Base-by-base conservation (phyloP, 257 asterid genomes). In the Forsythia viridissima region DNA sequence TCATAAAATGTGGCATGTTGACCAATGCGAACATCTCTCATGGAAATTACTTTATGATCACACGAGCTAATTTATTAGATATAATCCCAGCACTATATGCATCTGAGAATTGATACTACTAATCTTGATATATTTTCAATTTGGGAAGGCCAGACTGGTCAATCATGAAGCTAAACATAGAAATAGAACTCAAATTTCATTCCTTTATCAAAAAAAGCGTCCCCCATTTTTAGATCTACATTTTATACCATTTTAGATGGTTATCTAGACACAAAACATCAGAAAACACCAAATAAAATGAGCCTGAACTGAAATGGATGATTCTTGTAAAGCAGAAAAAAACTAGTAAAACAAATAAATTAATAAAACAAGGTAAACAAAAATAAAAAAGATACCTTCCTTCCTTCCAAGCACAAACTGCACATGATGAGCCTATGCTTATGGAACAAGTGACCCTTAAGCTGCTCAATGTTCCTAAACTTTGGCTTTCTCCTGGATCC, bases 321-420 rank as follows among this genome's bases (percentile, higher is more conserved):
- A 80, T 46, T 59, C 68, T 71, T 61, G 5, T 63, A 24, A 69
- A 37, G 43, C 57, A 73, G 69, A 11, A 79, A 16, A 71, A n/a
- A 57, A 40, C 11, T 55, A 71, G 52, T 51, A 44, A 75, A 43
- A 51, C 21, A 43, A 39, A 1, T 20, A 74, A 30, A 76, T 67
- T 24, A 30, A 77, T 42, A 24, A 41, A 57, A 36, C 37, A 46
- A 20, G 75, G 44, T 10, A 21, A 63, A 63, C 21, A 37, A 63
- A 63, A 16, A 24, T 52, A 8, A 46, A 43, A 80, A 84, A 10
- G 48, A 8, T 52, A 93, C 99, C 99, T 96, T 96, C 48, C 98
- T 88, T 80, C 98, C 99, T 89, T 91, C 98, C 89, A 96, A 86
- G 85, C 99, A 96, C 93, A 96, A 85, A 84, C 91, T 90, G 89